Conservation (phyloP, 2,329 filamentous ascomycete species). For the Nothomitra cinnamomea region DNA sequence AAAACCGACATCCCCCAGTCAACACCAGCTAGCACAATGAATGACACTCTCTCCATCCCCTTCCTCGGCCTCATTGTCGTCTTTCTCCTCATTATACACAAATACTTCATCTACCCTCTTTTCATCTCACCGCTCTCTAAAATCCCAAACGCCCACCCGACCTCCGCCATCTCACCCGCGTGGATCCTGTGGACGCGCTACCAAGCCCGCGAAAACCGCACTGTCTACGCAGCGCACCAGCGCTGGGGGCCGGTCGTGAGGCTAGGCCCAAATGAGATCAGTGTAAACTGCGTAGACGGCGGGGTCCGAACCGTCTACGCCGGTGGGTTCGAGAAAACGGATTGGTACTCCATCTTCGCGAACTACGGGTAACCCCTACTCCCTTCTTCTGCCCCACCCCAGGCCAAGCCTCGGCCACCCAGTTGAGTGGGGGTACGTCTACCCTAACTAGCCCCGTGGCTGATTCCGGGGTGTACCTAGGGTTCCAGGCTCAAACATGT, state of each 20-base stretch:
- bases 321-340: constrained; percentile 57
- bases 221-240: constrained; percentile 41
- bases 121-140: constrained; percentile 47
- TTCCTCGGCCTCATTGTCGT: too few species aligned
- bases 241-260: constrained; percentile 44
- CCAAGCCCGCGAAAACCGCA: constrained; percentile 41
- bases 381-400: too few species aligned
- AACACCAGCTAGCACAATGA: too few species aligned
- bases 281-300: constrained; percentile 47
- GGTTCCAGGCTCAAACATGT: constrained; percentile 41
- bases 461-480: too few species aligned
- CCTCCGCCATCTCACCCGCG: constrained; percentile 39
- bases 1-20: too few species aligned
- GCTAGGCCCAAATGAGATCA: constrained; percentile 49
- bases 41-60: too few species aligned
- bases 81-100: constrained; percentile 18
- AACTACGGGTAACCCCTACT: constrained; percentile 38
- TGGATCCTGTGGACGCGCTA: constrained; percentile 57
- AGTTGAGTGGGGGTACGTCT: too few species aligned
- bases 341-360: constrained; percentile 61
- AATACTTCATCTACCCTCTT: constrained; percentile 27
- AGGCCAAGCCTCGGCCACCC: too few species aligned
- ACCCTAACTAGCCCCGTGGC: too few species aligned
- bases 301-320: constrained; percentile 47
- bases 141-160: constrained; percentile 54